A percentile compares a stretch with the other conserved stretches of the same genome.
These are phyloP conservation scores for Cicer bijugum DNA, from an alignment of 306 rosid species.

Conservation along the genomic window DNA sequence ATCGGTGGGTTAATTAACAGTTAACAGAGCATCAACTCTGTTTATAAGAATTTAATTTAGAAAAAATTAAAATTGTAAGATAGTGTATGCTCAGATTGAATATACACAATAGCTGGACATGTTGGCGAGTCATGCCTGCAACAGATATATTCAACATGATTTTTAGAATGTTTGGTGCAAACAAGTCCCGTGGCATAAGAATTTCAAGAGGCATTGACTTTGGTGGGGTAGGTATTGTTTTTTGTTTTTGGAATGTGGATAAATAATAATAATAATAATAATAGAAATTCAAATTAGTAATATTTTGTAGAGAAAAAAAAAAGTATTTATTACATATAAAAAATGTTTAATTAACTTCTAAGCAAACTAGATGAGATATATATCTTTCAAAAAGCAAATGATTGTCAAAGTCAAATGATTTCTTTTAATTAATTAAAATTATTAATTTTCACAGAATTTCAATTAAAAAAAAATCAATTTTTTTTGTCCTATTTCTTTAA, in stretches of 20 bases:
- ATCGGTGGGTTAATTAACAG: too few relatives aligned
- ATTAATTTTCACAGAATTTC: background rate
- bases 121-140: slow-evolving; percentile 39
- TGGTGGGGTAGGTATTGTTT: slow-evolving; percentile 21
- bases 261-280: slow-evolving; percentile 2
- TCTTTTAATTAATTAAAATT: slow-evolving; percentile 28
- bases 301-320: background rate
- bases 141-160: slow-evolving; percentile 24
- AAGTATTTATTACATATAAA: background rate
- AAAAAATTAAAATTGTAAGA: too few relatives aligned
- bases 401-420: slow-evolving; percentile 45
- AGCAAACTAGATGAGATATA: slow-evolving; percentile 28
- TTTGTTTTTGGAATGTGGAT: background rate
- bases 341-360: slow-evolving; percentile 12
- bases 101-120: background rate
- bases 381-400: slow-evolving; percentile 29
- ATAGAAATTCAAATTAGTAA: too few relatives aligned
- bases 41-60: too few relatives aligned
- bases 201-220: slow-evolving; percentile 55
- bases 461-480: background rate
- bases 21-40: too few relatives aligned
- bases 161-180: slow-evolving; percentile 44
- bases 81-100: too few relatives aligned
- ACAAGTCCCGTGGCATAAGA: slow-evolving; percentile 38
- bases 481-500: background rate